phyloP scores from a whole-genome alignment of 352 stramenopile genomes.

The Pythium phragmitis region DNA sequence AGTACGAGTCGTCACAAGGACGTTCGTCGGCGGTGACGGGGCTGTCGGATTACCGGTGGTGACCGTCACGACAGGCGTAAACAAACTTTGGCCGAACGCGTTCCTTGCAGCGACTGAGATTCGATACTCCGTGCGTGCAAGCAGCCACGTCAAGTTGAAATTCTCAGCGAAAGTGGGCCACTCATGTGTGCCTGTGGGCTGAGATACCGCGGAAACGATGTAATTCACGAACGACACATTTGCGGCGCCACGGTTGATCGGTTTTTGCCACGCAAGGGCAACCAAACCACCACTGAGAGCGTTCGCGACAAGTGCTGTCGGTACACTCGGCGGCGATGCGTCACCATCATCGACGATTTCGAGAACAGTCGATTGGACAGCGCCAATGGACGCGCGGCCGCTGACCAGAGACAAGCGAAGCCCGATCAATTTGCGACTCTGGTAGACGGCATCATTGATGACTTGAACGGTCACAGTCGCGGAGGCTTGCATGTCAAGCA shows the following conservation, averaged over 20 bases:
- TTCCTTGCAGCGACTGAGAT: slow-evolving; percentile 37
- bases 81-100: slow-evolving; percentile 18
- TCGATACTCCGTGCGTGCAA: slow-evolving; percentile 32
- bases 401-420: slow-evolving; percentile 28
- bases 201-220: slow-evolving; percentile 25
- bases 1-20: slow-evolving; percentile 31
- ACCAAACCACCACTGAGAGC: slow-evolving; percentile 34
- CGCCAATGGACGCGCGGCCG: slow-evolving; percentile 32
- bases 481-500: slow-evolving; percentile 31
- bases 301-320: slow-evolving; percentile 18
- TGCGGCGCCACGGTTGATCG: slow-evolving; percentile 34
- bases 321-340: slow-evolving; percentile 34
- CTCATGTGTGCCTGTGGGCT: slow-evolving; percentile 12
- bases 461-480: slow-evolving; percentile 31
- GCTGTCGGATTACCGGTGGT: slow-evolving; percentile 30
- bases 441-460: slow-evolving; percentile 43
- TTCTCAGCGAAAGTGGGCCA: slow-evolving; percentile 20
- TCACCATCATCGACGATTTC: slow-evolving; percentile 58
- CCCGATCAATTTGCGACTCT: slow-evolving; percentile 40
- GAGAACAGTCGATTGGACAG: slow-evolving; percentile 17
- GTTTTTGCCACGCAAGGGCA: slow-evolving; percentile 32
- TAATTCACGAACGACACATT: slow-evolving; percentile 35
- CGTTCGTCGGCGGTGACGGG: slow-evolving; percentile 27
- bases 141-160: slow-evolving; percentile 27
- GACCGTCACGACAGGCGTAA: slow-evolving; percentile 19